These are phyloP conservation scores for Hapsidospora chrysogenum DNA, from an alignment of 495 filamentous ascomycete genomes.

Conservation along the genomic window DNA sequence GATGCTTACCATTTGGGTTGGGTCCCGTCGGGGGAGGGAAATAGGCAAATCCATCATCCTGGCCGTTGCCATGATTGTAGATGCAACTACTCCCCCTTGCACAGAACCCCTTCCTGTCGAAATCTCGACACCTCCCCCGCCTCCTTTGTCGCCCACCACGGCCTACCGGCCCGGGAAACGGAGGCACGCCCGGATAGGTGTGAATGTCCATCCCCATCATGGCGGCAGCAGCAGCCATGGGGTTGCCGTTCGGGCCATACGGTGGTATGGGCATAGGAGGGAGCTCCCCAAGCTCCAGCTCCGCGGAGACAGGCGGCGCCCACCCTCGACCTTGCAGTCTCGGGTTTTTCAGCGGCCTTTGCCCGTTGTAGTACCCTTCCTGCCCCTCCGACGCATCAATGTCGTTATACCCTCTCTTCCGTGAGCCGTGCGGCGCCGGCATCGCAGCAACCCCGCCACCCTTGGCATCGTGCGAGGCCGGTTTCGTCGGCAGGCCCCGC, in stretches of 20 bases:
- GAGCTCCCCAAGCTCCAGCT: too few species aligned
- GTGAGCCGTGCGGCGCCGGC: slow-evolving; percentile 7
- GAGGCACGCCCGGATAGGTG: slow-evolving; percentile 25
- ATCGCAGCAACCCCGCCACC: not conserved
- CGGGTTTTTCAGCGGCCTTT: not conserved
- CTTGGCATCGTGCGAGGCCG: not conserved
- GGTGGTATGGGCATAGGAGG: too few species aligned
- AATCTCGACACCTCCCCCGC: slow-evolving; percentile 61
- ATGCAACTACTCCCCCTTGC: slow-evolving; percentile 58
- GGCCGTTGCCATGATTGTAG: slow-evolving; percentile 68
- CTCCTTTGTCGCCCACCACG: slow-evolving; percentile 10
- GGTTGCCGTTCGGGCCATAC: too few species aligned
- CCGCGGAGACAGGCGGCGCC: too few species aligned
- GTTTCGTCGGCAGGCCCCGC: not conserved
- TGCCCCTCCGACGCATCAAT: slow-evolving; percentile 2
- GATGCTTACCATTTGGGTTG: too few species aligned
- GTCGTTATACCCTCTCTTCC: slow-evolving; percentile 14
- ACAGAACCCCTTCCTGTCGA: slow-evolving; percentile 79
- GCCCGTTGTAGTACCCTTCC: too few species aligned
- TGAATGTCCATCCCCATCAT: slow-evolving; percentile 51
- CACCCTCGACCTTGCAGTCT: not conserved
- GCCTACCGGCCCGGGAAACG: slow-evolving; percentile 27
- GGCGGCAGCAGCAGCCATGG: slow-evolving; percentile 51
- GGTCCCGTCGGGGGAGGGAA: too few species aligned
- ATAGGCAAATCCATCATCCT: too few species aligned